These are phyloP conservation scores for Sporothrix dimorphospora DNA, from an alignment of 2,329 filamentous ascomycete genomes.

Conservation along the genomic window DNA sequence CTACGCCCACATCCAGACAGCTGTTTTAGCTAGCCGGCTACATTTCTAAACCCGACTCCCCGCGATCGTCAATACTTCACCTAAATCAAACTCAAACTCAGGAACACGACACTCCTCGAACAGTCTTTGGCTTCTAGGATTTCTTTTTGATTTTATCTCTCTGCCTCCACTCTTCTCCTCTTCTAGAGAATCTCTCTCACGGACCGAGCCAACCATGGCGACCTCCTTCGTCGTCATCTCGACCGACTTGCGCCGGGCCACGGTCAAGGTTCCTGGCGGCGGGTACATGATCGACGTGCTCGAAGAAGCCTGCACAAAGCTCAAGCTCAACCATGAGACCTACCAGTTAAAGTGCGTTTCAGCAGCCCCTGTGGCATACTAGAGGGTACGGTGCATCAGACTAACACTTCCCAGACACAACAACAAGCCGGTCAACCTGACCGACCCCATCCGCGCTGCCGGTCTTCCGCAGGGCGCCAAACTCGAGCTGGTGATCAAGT, in stretches of 20 bases:
- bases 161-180: background rate
- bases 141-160: constrained; percentile 45
- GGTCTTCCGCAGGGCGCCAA: constrained; percentile 85
- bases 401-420: constrained; percentile 61
- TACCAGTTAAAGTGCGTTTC: constrained; percentile 75
- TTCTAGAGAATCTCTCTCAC: background rate
- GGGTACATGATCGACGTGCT: constrained; percentile 85
- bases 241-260: constrained; percentile 73
- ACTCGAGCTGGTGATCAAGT: constrained; percentile 85
- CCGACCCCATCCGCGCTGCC: constrained; percentile 79
- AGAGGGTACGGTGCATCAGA: background rate
- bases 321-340: constrained; percentile 71
- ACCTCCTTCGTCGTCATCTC: constrained; percentile 88
- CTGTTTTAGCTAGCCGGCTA: background rate
- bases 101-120: background rate
- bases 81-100: background rate
- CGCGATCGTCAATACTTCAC: background rate
- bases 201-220: constrained; percentile 62
- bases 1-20: background rate
- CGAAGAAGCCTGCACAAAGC: constrained; percentile 83
- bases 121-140: background rate
- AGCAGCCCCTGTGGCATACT: too few species aligned
- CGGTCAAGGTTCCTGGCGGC: constrained; percentile 79
- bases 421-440: constrained; percentile 84
- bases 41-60: background rate